Conservation (phyloP, 208 protist genomes). For the Trypanosoma brucei region DNA sequence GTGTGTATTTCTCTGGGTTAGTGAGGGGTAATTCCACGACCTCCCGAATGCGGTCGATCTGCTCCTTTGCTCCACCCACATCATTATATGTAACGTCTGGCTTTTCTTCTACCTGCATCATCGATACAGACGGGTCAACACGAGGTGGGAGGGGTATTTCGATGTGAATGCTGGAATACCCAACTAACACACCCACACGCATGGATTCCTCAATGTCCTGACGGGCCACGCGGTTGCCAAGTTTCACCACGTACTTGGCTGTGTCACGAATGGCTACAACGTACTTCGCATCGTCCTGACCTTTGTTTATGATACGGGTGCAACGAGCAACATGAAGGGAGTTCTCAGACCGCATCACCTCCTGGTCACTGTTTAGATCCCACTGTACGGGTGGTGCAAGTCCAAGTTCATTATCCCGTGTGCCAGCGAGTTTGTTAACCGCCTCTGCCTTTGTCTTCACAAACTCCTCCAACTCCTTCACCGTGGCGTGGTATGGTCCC, state of each 20-base stretch:
- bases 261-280: slow-evolving; percentile 98
- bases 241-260: slow-evolving; percentile 99
- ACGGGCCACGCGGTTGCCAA: slow-evolving; percentile 97
- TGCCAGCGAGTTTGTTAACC: slow-evolving; percentile 95
- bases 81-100: slow-evolving; percentile 99
- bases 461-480: slow-evolving; percentile 97
- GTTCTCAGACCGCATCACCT: slow-evolving; percentile 95
- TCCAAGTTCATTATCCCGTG: slow-evolving; percentile 99
- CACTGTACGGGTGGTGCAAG: slow-evolving; percentile 97
- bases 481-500: slow-evolving; percentile 94
- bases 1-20: slow-evolving; percentile 98
- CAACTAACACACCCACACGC: slow-evolving; percentile 97
- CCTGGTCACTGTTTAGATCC: slow-evolving; percentile 98
- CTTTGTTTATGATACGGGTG: slow-evolving; percentile 98
- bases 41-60: slow-evolving; percentile 99
- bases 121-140: slow-evolving; percentile 99
- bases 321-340: slow-evolving; percentile 98
- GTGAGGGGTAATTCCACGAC: slow-evolving; percentile 99
- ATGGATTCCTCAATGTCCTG: slow-evolving; percentile 99
- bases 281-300: slow-evolving; percentile 93
- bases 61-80: slow-evolving; percentile 99
- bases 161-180: slow-evolving; percentile 99
- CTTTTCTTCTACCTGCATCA: slow-evolving; percentile 99
- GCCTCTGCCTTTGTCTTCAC: slow-evolving; percentile 93
- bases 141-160: slow-evolving; percentile 99